A percentile compares a stretch with the other conserved stretches of the same genome.
Evolutionary conservation across 2,329 filamentous ascomycete species (phyloP).

Genomic region (Clarireedia monteithiana): DNA sequence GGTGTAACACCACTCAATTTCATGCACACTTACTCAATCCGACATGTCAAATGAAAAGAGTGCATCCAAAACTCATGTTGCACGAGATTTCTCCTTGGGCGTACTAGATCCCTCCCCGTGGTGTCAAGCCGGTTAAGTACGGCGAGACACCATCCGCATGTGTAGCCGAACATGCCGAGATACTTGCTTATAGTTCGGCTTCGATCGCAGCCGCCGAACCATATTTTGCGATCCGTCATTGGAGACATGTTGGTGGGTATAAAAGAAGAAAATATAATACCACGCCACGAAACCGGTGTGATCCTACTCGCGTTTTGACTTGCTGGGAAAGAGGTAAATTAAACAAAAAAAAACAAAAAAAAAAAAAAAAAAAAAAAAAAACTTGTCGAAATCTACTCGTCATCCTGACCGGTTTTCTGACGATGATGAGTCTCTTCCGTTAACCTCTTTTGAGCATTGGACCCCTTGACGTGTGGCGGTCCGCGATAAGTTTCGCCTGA

Average conservation of each 20-base stretch:
- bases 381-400: neutral
- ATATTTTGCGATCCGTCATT: neutral
- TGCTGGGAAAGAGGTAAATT: neutral
- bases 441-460: neutral
- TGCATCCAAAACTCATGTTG: neutral
- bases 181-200: neutral
- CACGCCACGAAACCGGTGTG: neutral
- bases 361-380: neutral
- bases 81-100: neutral
- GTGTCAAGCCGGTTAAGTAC: neutral
- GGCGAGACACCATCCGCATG: conserved; percentile 1
- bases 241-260: neutral
- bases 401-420: neutral
- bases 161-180: conserved; percentile 2
- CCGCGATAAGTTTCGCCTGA: conserved; percentile 2
- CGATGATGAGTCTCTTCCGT: neutral
- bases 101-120: neutral
- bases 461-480: neutral
- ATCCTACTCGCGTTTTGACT: neutral
- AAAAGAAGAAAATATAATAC: neutral
- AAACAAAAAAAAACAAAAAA: neutral
- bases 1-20: conserved; percentile 4
- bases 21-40: conserved; percentile 1
- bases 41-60: neutral
- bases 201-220: neutral